A percentile compares a stretch with the other conserved stretches of the same genome.
Evolutionary conservation across 2,329 filamentous ascomycete species (phyloP).

Genomic region (Fusarium sp.): DNA sequence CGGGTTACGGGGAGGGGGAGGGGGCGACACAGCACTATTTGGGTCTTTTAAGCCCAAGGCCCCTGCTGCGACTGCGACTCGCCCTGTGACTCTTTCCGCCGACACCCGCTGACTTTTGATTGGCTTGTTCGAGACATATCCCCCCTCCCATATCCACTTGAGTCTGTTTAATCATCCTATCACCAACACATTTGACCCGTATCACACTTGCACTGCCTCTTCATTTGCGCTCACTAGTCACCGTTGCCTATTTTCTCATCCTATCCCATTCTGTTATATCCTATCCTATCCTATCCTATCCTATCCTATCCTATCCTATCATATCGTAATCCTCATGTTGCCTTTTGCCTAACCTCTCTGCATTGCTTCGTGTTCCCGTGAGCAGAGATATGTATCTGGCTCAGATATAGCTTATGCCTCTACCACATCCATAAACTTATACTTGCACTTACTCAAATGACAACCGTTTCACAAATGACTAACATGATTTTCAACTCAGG

Average conservation of each 20-base stretch:
- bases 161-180: slow-evolving; percentile 27
- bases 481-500: slow-evolving; percentile 65
- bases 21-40: slow-evolving; percentile 68
- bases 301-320: slow-evolving; percentile 1
- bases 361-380: neutral
- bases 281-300: neutral
- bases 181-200: slow-evolving; percentile 13
- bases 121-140: slow-evolving; percentile 30
- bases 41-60: slow-evolving; percentile 66
- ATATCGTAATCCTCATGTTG: neutral
- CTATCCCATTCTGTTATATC: neutral
- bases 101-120: slow-evolving; percentile 36
- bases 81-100: slow-evolving; percentile 43
- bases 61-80: slow-evolving; percentile 44
- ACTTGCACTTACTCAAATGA: neutral
- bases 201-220: slow-evolving; percentile 29
- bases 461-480: slow-evolving; percentile 29
- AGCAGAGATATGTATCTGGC: neutral
- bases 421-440: neutral
- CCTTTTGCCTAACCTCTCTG: neutral
- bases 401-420: neutral
- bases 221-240: neutral
- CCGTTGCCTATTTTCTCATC: slow-evolving; percentile 1
- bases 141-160: slow-evolving; percentile 32
- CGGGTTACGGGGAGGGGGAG: slow-evolving; percentile 53